Conservation (phyloP, 2,329 filamentous ascomycete genomes). For the Immersiporthe knoxdaviesiana region DNA sequence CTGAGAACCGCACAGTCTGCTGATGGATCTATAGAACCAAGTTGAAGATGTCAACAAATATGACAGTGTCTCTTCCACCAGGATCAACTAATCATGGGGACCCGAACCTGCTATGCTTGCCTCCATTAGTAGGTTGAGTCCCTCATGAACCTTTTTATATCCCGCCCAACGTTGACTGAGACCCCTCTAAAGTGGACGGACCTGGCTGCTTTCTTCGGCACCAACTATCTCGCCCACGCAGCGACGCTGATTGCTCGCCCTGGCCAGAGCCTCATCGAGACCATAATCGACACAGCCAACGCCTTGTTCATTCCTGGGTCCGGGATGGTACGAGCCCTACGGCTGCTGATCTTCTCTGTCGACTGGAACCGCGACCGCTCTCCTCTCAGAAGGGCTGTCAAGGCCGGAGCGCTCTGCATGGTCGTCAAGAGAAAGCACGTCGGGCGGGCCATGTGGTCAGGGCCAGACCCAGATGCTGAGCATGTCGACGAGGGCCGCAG, state of each 20-base stretch:
- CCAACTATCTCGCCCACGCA: slow-evolving; percentile 7
- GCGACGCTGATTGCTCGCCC: not conserved
- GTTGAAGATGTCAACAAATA: not conserved
- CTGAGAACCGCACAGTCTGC: not conserved
- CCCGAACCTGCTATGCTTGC: not conserved
- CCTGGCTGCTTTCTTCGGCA: not conserved
- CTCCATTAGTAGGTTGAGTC: not conserved
- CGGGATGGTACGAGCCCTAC: not conserved
- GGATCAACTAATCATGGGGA: not conserved
- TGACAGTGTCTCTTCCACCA: not conserved
- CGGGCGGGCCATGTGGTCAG: not conserved
- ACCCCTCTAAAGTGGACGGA: not conserved
- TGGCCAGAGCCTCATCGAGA: not conserved
- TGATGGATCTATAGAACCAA: not conserved
- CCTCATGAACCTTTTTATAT: not conserved
- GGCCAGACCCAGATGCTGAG: not conserved
- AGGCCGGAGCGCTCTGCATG: not conserved
- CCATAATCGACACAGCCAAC: not conserved
- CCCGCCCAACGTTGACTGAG: not conserved
- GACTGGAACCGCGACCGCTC: not conserved
- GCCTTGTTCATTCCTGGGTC: not conserved
- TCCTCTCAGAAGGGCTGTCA: not conserved
- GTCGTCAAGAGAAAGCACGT: not conserved
- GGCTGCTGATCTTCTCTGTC: not conserved
- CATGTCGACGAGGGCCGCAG: not conserved